Evolutionary conservation across 352 stramenopile genomes (phyloP).

Genomic region (Phytophthora nicotianae): DNA sequence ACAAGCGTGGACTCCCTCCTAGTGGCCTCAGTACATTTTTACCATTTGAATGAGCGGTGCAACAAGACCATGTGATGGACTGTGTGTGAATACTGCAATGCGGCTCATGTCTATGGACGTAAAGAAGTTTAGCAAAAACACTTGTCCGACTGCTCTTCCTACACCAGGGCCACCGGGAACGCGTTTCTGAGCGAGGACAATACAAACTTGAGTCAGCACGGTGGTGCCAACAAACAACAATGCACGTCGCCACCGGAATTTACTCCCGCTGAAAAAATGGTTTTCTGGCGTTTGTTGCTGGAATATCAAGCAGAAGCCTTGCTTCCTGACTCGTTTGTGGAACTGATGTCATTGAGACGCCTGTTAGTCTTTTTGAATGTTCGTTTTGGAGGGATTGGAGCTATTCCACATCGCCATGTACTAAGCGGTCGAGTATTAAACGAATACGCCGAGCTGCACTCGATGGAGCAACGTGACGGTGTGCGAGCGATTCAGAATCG

Average conservation of each 20-base stretch:
- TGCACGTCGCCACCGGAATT: neutral
- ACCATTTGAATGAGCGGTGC: neutral
- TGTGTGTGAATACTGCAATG: neutral
- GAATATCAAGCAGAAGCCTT: neutral
- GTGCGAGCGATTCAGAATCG: constrained; percentile 2
- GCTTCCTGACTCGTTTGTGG: constrained; percentile 6
- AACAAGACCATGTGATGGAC: neutral
- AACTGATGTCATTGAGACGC: neutral
- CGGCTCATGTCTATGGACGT: neutral
- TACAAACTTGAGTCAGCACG: neutral
- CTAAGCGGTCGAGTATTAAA: constrained; percentile 9
- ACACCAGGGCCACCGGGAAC: neutral
- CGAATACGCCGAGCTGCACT: constrained; percentile 10
- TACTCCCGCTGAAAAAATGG: neutral
- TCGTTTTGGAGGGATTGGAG: constrained; percentile 1
- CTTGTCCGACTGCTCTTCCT: neutral
- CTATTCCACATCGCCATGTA: constrained; percentile 5
- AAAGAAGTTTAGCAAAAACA: neutral
- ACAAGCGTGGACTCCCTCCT: neutral
- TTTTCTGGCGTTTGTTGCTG: neutral
- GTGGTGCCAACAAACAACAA: neutral
- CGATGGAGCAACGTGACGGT: constrained; percentile 7
- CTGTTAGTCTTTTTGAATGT: constrained; percentile 12
- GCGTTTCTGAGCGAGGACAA: neutral
- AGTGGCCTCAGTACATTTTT: neutral